phyloP scores from a whole-genome alignment of 129 eudicot species.

The Flaveria ramosissima region DNA sequence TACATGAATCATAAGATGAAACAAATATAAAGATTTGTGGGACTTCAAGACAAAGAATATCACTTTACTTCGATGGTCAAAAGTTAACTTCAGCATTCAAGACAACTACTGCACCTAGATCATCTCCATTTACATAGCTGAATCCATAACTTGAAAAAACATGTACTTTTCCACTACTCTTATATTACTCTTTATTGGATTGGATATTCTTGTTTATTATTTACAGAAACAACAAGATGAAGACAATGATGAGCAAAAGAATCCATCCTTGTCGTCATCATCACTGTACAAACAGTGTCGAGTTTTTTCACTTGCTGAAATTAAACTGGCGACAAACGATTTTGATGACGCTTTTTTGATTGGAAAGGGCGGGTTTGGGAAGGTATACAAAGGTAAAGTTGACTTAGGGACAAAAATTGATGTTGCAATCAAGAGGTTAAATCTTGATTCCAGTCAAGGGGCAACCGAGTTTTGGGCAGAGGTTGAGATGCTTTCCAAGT shows the following conservation, averaged over 20 bases:
- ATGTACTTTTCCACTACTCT: conserved; percentile 30
- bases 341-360: conserved; percentile 33
- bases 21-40: conserved; percentile 1
- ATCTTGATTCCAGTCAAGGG: conserved; percentile 34
- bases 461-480: conserved; percentile 34
- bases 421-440: conserved; percentile 37
- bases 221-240: conserved; percentile 28
- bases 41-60: neutral
- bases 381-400: conserved; percentile 35
- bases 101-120: neutral
- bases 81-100: neutral
- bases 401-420: neutral
- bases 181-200: conserved; percentile 26
- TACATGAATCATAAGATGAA: conserved; percentile 1
- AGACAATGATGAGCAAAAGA: conserved; percentile 7
- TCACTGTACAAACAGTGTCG: conserved; percentile 15
- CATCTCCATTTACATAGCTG: neutral
- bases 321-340: conserved; percentile 34
- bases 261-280: conserved; percentile 14
- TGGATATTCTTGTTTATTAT: conserved; percentile 26
- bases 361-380: conserved; percentile 41
- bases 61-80: neutral
- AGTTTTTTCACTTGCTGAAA: conserved; percentile 35
- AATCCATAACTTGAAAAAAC: conserved; percentile 7
- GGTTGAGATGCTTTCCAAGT: conserved; percentile 37